These are phyloP conservation scores for Babesia bovis DNA, from an alignment of 169 alveolate genomes.

Conservation along the genomic window DNA sequence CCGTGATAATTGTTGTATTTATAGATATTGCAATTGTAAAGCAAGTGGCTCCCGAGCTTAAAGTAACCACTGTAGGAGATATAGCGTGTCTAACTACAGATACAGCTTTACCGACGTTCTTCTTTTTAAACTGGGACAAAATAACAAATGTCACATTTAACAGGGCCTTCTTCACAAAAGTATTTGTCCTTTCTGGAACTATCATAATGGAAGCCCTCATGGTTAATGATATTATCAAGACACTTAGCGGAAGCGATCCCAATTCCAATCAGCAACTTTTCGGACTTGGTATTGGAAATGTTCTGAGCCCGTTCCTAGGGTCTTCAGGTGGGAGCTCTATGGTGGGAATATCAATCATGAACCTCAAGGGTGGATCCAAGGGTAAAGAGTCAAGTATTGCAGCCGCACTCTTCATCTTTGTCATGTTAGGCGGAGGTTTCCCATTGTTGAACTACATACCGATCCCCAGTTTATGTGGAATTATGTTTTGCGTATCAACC, in stretches of 20 bases:
- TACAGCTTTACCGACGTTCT: conserved; percentile 67
- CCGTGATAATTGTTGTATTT: conserved; percentile 69
- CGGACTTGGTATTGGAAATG: conserved; percentile 75
- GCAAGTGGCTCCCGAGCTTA: conserved; percentile 58
- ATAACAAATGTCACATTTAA: conserved; percentile 59
- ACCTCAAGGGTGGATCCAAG: conserved; percentile 76
- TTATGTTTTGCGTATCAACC: conserved; percentile 77
- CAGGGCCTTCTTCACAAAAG: conserved; percentile 59
- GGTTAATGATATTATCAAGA: conserved; percentile 77
- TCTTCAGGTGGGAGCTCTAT: conserved; percentile 81
- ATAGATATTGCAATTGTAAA: conserved; percentile 55
- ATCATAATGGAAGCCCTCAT: conserved; percentile 73
- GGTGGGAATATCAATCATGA: conserved; percentile 81
- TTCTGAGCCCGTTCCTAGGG: conserved; percentile 73
- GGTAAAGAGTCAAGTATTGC: conserved; percentile 80
- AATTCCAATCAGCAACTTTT: conserved; percentile 77
- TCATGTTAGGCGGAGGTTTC: conserved; percentile 74
- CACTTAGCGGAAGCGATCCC: conserved; percentile 73
- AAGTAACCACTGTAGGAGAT: conserved; percentile 73
- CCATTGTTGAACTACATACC: conserved; percentile 78
- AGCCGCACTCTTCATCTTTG: conserved; percentile 69
- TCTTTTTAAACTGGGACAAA: conserved; percentile 50
- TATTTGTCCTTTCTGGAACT: conserved; percentile 64
- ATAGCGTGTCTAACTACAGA: conserved; percentile 71
- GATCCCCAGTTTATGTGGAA: conserved; percentile 78